Percentiles rank a stretch among this genome's conserved stretches.
Evolutionary conservation across 2,329 filamentous ascomycete genomes (phyloP).

Genomic region (Cercospora zeae-maydis): DNA sequence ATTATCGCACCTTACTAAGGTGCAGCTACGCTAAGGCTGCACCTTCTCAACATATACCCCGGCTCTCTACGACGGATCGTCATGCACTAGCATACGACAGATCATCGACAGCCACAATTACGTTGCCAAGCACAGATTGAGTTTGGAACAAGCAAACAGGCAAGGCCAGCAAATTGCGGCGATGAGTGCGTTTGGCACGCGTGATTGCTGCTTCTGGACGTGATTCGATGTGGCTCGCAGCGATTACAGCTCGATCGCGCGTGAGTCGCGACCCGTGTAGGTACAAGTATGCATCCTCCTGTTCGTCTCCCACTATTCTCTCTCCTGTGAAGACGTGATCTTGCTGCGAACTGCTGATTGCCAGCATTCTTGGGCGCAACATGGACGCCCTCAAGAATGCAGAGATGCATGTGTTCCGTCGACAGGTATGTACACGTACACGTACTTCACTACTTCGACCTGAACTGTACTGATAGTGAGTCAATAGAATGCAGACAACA

Average conservation of each 20-base stretch:
- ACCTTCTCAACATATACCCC: too few relatives aligned
- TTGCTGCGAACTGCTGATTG: not conserved
- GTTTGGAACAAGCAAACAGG: not conserved
- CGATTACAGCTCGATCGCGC: not conserved
- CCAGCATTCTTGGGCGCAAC: not conserved
- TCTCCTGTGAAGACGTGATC: not conserved
- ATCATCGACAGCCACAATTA: not conserved
- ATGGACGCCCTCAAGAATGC: not conserved
- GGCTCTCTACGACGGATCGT: too few relatives aligned
- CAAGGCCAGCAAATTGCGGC: not conserved
- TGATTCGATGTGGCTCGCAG: not conserved
- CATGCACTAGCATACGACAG: not conserved
- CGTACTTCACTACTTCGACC: not conserved
- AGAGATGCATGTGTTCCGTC: not conserved
- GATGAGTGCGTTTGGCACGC: not conserved
- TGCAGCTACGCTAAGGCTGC: too few relatives aligned
- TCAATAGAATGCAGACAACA: not conserved
- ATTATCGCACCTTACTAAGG: too few relatives aligned
- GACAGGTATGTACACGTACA: not conserved
- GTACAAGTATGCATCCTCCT: slow-evolving; percentile 1
- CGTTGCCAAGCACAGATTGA: not conserved
- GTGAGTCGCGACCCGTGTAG: not conserved
- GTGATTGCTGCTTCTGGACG: not conserved
- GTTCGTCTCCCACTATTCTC: not conserved
- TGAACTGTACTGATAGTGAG: not conserved